Evolutionary conservation across 192 early-diverging fungal genomes (phyloP).

Genomic region (Backusella morwellensis): DNA sequence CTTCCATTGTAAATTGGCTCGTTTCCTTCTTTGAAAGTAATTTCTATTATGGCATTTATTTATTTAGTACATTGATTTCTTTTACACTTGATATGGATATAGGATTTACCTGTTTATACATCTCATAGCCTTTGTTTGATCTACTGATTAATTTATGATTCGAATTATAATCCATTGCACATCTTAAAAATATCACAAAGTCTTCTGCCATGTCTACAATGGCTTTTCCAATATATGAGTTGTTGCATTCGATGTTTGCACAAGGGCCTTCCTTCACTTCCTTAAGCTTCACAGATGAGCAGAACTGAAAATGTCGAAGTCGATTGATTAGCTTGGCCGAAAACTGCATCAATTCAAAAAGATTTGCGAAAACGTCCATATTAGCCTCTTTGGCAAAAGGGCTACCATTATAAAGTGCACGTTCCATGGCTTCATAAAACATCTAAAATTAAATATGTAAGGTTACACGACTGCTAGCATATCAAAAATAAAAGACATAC

Average conservation of each 20-base stretch:
- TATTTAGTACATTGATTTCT: background rate
- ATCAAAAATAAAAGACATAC: slow-evolving; percentile 15
- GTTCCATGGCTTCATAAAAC: slow-evolving; percentile 34
- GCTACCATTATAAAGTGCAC: slow-evolving; percentile 7
- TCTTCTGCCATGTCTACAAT: slow-evolving; percentile 1
- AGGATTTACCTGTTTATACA: slow-evolving; percentile 15
- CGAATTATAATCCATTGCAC: slow-evolving; percentile 19
- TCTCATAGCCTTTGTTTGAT: slow-evolving; percentile 22
- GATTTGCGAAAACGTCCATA: slow-evolving; percentile 13
- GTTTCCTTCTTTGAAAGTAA: slow-evolving; percentile 42
- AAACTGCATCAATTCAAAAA: slow-evolving; percentile 17
- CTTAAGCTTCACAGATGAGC: background rate
- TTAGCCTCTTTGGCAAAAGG: slow-evolving; percentile 5
- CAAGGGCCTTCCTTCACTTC: background rate
- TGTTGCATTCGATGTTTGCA: background rate
- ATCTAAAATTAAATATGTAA: slow-evolving; percentile 21
- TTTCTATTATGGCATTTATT: slow-evolving; percentile 2
- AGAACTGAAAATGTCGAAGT: background rate
- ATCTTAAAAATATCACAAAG: slow-evolving; percentile 14
- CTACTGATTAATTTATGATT: slow-evolving; percentile 16
- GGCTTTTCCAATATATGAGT: slow-evolving; percentile 1
- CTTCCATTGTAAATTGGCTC: slow-evolving; percentile 57
- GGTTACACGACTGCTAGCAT: background rate
- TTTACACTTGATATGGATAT: background rate
- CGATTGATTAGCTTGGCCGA: slow-evolving; percentile 5